Conservation (phyloP, 2,329 filamentous ascomycete species). For the Cryoendolithus antarcticus region DNA sequence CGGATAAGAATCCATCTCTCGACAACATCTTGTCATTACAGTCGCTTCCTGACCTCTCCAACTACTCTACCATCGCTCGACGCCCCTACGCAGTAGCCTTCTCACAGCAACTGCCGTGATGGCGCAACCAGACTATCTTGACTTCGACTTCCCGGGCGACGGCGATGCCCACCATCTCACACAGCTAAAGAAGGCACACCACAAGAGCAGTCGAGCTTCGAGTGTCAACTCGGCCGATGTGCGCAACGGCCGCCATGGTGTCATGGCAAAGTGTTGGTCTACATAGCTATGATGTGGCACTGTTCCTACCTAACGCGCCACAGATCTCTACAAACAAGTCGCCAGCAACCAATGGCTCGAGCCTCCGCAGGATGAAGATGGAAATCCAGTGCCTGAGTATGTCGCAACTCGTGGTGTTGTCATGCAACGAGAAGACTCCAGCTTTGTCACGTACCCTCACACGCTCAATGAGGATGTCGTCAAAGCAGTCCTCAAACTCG, state of each 20-base stretch:
- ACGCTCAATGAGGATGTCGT: constrained; percentile 4
- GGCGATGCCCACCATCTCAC: neutral
- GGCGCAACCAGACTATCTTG: neutral
- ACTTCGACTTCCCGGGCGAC: constrained; percentile 2
- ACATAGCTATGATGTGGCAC: neutral
- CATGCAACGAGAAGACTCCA: constrained; percentile 6
- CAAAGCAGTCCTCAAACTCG: constrained; percentile 4
- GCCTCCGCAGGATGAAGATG: constrained; percentile 5
- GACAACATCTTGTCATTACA: no score
- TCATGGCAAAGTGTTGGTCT: constrained; percentile 5
- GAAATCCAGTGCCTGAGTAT: constrained; percentile 2
- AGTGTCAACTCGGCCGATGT: constrained; percentile 5
- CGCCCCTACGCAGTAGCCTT: no score
- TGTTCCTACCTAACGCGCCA: neutral
- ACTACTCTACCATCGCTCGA: no score
- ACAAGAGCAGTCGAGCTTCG: constrained; percentile 3
- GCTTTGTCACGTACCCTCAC: constrained; percentile 5
- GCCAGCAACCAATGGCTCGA: constrained; percentile 5
- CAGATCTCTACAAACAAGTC: constrained; percentile 6
- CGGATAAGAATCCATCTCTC: no score
- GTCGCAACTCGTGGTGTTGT: constrained; percentile 4
- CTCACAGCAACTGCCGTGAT: no score
- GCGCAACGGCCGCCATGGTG: constrained; percentile 4
- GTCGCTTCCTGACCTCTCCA: no score
- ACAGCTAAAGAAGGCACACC: constrained; percentile 2